Percentiles rank a stretch among this genome's conserved stretches.
These are phyloP conservation scores for Aureobasidium sp. DNA, from an alignment of 2,329 filamentous ascomycete genomes.

Conservation along the genomic window DNA sequence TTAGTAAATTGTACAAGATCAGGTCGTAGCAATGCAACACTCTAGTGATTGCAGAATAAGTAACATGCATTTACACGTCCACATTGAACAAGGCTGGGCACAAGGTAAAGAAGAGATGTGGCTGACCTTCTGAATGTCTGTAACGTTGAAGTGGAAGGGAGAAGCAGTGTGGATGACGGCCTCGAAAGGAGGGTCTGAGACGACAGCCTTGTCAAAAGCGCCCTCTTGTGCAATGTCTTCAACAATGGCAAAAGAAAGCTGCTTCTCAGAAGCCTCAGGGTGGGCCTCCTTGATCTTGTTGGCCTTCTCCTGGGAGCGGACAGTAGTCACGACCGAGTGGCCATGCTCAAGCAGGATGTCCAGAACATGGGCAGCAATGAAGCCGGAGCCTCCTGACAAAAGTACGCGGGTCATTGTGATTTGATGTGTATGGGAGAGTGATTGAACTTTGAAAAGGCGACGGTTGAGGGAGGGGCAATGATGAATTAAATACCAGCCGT, in stretches of 20 bases:
- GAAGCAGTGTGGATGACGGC: conserved; percentile 66
- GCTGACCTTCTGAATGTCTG: conserved; percentile 55
- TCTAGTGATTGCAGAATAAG: too few species aligned
- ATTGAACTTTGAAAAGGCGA: neutral
- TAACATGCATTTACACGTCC: too few species aligned
- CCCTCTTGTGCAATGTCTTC: conserved; percentile 60
- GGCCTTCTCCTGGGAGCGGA: conserved; percentile 53
- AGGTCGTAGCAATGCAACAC: too few species aligned
- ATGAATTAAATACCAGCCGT: neutral
- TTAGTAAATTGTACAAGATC: neutral
- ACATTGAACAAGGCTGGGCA: too few species aligned
- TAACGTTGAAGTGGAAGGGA: conserved; percentile 66
- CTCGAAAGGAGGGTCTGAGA: conserved; percentile 58
- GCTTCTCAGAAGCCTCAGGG: conserved; percentile 42
- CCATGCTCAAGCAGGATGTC: conserved; percentile 44
- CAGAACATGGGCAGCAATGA: conserved; percentile 57
- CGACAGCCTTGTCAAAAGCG: conserved; percentile 56
- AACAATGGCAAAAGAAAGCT: conserved; percentile 58
- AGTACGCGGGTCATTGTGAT: conserved; percentile 24
- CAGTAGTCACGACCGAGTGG: conserved; percentile 54
- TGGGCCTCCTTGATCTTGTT: conserved; percentile 50
- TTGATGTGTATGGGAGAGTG: neutral
- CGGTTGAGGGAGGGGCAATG: neutral
- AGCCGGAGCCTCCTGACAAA: conserved; percentile 47
- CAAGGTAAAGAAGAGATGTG: neutral